Conservation (phyloP, 1,139 yeast species). For the Taphrina sp. region DNA sequence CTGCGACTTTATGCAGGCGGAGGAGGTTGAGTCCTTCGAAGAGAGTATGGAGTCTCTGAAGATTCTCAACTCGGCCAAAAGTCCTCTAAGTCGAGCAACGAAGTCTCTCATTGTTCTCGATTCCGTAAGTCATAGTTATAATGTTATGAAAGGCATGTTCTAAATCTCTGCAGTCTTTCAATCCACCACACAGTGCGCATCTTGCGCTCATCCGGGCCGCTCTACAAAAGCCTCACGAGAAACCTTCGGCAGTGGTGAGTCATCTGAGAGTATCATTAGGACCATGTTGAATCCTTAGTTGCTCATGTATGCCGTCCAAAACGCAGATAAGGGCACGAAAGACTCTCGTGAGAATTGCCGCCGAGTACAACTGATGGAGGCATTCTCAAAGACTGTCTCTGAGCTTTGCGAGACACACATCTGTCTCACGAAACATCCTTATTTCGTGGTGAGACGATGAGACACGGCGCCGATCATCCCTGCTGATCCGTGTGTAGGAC, state of each 20-base stretch:
- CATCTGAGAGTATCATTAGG: not conserved
- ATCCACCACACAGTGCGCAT: constrained; percentile 32
- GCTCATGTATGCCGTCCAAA: constrained; percentile 28
- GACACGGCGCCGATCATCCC: no score
- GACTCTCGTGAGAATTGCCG: constrained; percentile 4
- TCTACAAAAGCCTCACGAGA: constrained; percentile 8
- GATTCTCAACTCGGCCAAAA: constrained; percentile 1
- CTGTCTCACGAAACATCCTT: constrained; percentile 27
- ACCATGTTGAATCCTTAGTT: not conserved
- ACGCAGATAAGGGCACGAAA: constrained; percentile 30
- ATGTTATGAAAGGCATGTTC: no score
- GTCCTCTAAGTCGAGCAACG: constrained; percentile 6
- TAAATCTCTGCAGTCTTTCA: constrained; percentile 15
- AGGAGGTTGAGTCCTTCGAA: not conserved
- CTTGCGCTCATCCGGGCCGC: constrained; percentile 24
- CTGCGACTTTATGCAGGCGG: no score
- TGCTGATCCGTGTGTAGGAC: no score
- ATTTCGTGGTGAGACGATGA: constrained; percentile 18
- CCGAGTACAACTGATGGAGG: constrained; percentile 27
- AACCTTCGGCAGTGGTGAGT: constrained; percentile 15
- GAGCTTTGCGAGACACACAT: constrained; percentile 17
- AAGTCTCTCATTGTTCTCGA: constrained; percentile 17
- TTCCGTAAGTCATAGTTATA: no score
- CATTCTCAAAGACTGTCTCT: constrained; percentile 15
- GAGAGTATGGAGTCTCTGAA: constrained; percentile 5